Conservation (phyloP, 2,329 filamentous ascomycete species). For the Cryphonectria nitschkei region DNA sequence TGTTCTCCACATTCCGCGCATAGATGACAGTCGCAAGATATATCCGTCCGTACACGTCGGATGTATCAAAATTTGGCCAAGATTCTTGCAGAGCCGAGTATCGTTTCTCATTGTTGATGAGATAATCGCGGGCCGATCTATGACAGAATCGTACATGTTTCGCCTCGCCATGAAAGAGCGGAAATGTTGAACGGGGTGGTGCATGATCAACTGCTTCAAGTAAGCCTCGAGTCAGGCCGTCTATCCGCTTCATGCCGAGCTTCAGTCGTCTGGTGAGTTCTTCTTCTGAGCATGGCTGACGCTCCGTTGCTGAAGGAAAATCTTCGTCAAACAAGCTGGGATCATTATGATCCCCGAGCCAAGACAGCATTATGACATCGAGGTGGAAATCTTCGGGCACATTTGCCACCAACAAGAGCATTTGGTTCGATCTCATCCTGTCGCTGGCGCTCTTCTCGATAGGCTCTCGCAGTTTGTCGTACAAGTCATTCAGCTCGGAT, state of each 20-base stretch:
- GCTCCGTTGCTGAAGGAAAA: background rate
- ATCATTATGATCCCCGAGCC: background rate
- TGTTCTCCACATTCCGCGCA: no score
- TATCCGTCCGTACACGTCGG: background rate
- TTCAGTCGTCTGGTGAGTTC: background rate
- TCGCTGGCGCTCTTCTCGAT: background rate
- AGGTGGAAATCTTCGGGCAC: background rate
- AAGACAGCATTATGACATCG: background rate
- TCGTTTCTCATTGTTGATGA: background rate
- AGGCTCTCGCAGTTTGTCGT: conserved; percentile 9
- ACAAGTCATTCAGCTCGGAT: conserved; percentile 5
- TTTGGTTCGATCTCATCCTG: conserved; percentile 6
- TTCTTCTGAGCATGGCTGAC: background rate
- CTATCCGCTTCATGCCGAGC: background rate
- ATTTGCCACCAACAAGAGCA: conserved; percentile 8
- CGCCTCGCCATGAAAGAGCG: background rate
- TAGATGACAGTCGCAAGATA: background rate
- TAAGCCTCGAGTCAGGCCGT: conserved; percentile 5
- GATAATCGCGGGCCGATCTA: conserved; percentile 6
- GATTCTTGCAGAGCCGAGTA: background rate
- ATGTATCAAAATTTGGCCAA: background rate
- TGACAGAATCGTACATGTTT: background rate
- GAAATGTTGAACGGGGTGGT: no score
- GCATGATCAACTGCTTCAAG: background rate
- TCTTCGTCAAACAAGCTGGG: background rate